Evolutionary conservation across 345 rosid species (phyloP), one percentile per base, ranked within the genome.

Genomic region (Rubroshorea leprosula): DNA sequence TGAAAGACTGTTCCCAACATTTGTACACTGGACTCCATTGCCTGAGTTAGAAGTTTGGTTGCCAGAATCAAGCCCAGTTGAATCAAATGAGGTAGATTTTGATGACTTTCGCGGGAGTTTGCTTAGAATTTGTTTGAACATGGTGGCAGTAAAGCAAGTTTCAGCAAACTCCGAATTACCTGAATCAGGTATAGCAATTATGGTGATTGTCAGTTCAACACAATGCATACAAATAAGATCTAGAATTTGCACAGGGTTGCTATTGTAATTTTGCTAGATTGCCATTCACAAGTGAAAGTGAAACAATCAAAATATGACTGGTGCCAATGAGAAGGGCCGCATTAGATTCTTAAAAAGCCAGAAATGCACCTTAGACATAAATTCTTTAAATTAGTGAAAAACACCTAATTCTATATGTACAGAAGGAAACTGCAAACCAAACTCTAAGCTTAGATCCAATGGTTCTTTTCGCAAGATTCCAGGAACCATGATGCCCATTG

Each of bases 101-200:
- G 69, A 67, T 21, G 84, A 74, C 58, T 86, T 86, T 63, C 85
- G 68, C 7, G 90, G 95, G 58, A 86, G 79, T 72, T 81, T 86
- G 69, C 86, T 81, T n/a, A 86, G 72, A 54, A 86, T 77, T 74
- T 86, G 95, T 77, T 83, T 83, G 47, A 86, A 78, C 95, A 86
- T 86, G 61, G 77, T 65, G 45, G 66, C 55, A 45, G 51, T 57
- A 61, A 60, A 51, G 57, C 68, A 63, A 60, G 29, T 61, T 63
- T 55, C 69, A 63, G 72, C 68, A 72, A 62, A 35, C 13, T 22
- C 8, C 9, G 26, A 35, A 58, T 46, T 20, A 21, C 74, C 74
- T 59, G 44, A 26, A 72, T 57, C 63, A 57, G 49, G 44, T 23
- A 31, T 51, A 58, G 38, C n/a, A 15, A 43, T 47, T 27, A 48